Conservation (phyloP, 2,329 filamentous ascomycete genomes). For the Colletotrichum sp. region DNA sequence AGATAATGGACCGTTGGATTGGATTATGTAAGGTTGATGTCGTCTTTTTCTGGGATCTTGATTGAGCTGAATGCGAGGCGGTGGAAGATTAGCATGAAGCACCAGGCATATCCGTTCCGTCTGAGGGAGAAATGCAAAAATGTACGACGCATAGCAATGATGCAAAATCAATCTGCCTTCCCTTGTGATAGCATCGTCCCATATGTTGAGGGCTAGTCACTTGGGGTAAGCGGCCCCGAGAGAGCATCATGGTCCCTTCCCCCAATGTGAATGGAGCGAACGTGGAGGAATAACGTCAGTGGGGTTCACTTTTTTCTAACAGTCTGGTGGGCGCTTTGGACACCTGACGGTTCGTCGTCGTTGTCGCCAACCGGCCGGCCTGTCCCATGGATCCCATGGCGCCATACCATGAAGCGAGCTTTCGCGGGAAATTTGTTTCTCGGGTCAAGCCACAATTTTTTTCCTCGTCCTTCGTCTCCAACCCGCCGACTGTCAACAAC, state of each 20-base stretch:
- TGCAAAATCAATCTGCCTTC: not conserved
- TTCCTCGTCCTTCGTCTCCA: not conserved
- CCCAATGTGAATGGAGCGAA: not conserved
- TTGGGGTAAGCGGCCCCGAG: not conserved
- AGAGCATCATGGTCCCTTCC: not conserved
- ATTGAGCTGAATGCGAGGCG: not conserved
- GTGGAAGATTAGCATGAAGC: not conserved
- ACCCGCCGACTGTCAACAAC: not conserved
- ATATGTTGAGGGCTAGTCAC: not conserved
- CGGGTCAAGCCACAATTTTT: not conserved
- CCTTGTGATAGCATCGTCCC: not conserved
- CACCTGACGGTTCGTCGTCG: not conserved
- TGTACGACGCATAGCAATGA: not conserved
- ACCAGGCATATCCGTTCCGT: not conserved
- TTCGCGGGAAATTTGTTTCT: not conserved
- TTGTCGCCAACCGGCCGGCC: not conserved
- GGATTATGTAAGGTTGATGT: not conserved
- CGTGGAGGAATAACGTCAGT: slow-evolving; percentile 9
- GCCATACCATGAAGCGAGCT: not conserved
- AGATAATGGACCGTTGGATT: not conserved
- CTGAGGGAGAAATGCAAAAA: not conserved
- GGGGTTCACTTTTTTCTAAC: not conserved
- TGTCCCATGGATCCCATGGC: not conserved
- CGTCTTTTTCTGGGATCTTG: not conserved
- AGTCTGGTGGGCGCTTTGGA: not conserved